Percentiles rank a stretch among this genome's conserved stretches.
Evolutionary conservation across 805 yeast species (phyloP).

Genomic region (Saccharomyces jurei): DNA sequence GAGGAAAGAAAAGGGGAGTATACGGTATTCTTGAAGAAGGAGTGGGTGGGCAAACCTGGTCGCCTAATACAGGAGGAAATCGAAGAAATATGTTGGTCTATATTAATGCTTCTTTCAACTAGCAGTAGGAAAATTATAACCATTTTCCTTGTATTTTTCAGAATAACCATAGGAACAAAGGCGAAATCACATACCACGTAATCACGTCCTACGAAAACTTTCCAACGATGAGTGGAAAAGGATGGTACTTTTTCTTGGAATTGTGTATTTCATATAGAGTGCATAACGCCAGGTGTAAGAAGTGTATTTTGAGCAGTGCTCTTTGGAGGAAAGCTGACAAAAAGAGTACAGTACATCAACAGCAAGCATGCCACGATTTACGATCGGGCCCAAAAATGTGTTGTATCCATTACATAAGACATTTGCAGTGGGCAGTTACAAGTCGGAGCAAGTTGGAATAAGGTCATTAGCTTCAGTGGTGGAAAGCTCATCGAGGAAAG

Average conservation of each 20-base stretch:
- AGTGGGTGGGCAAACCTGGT: not conserved
- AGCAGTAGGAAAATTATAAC: not conserved
- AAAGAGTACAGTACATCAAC: not conserved
- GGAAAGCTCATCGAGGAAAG: constrained; percentile 6
- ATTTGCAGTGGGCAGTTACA: not conserved
- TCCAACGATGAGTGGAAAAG: not conserved
- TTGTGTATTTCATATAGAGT: not conserved
- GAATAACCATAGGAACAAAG: not conserved
- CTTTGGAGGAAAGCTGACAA: not conserved
- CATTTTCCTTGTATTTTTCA: not conserved
- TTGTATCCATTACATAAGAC: not conserved
- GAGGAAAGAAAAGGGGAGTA: not conserved
- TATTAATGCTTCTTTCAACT: not conserved
- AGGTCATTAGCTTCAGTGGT: constrained; percentile 29
- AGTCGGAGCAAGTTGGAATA: not conserved
- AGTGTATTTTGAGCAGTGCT: not conserved
- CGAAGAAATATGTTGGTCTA: not conserved
- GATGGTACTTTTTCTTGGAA: not conserved
- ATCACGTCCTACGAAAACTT: not conserved
- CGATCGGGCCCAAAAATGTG: not conserved
- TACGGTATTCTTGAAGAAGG: not conserved
- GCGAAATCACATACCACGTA: not conserved
- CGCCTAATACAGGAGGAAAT: not conserved
- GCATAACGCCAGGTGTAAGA: too few species aligned
- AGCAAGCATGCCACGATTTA: not conserved